phyloP scores from a whole-genome alignment of 2,329 filamentous ascomycete genomes.

The Colletotrichum truncatum region DNA sequence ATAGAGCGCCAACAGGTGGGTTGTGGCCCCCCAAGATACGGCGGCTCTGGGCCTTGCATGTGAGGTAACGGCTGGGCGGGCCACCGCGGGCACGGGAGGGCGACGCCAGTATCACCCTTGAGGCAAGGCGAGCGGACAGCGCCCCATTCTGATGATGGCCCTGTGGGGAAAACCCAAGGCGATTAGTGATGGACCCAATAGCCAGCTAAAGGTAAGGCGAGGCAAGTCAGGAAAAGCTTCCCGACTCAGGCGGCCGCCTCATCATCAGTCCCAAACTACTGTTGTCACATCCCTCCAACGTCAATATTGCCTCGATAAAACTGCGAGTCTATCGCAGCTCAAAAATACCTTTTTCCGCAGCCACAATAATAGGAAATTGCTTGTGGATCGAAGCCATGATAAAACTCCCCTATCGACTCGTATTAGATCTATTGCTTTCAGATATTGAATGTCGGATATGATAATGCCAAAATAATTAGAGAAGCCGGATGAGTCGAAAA shows the following conservation, averaged over 20 bases:
- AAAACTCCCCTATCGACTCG: conserved; percentile 1
- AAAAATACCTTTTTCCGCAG: too few species aligned
- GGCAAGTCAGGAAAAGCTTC: conserved; percentile 5
- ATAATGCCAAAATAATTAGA: not conserved
- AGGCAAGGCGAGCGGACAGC: conserved; percentile 4
- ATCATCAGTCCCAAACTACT: not conserved
- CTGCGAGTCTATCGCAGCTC: too few species aligned
- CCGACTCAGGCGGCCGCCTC: conserved; percentile 13
- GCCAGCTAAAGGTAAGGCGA: not conserved
- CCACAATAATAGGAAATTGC: too few species aligned
- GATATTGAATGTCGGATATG: conserved; percentile 3
- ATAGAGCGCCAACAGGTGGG: conserved; percentile 6
- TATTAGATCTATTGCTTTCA: not conserved
- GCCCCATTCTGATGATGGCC: conserved; percentile 19
- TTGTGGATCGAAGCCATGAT: not conserved
- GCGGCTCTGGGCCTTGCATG: conserved; percentile 15
- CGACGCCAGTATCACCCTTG: conserved; percentile 21
- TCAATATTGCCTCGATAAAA: too few species aligned
- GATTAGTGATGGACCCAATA: not conserved
- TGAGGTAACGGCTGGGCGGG: conserved; percentile 14
- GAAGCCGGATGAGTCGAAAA: not conserved
- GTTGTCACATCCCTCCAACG: too few species aligned
- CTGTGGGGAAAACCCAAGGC: conserved; percentile 12
- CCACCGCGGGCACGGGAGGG: conserved; percentile 19
- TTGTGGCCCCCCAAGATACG: not conserved